Base-by-base conservation (phyloP, 2,329 filamentous ascomycete genomes). In the Peltaster fructicola region DNA sequence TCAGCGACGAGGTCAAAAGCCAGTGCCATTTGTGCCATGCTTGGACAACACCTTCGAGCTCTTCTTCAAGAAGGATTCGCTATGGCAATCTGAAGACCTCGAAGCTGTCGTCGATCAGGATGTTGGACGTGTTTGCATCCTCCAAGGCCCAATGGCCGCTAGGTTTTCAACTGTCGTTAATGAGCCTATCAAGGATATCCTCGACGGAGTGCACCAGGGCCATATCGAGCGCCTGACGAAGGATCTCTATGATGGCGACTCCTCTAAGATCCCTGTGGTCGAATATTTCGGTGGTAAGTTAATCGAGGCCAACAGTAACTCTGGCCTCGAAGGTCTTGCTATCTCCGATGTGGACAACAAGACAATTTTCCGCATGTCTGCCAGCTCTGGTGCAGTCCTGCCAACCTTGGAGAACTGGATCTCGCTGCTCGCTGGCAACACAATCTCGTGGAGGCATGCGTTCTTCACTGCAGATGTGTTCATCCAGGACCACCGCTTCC, bases 61-160 rank as follows among this genome's bases (percentile, higher is more conserved):
- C 57, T 98, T 81, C 62, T 98, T 98, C 74, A 98, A 98, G 72
- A 98, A 98, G 62, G 88, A 98, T 52, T 98, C 88, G 2, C 67
- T 98, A 6, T 98, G 88, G 88, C 88, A 98, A 56, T 95, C 88
- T 1, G 88, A 98, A 55, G 88, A 98, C 45, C 64, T 98, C 7
- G 85, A 90, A 44, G 88, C 88, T 26, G 84, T 98, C 30, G 84
- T 93, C 32, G 85, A 66, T 39, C 88, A 95, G 54, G 90, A 98
- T 48, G 88, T 98, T 30, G 84, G 81, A 35, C 72, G 90, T 47
- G 92, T 84, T 21, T 93, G 84, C 59, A 93, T 98, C 47, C 62
- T 98, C 17, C 88, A 98, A 51, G 90, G 88, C 10, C 88, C 88
- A 4, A 82, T 84, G 57, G 78, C 88, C 27, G 88, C 70, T 43